Conservation (phyloP, 306 rosid genomes). For the Sicyos baderoa region DNA sequence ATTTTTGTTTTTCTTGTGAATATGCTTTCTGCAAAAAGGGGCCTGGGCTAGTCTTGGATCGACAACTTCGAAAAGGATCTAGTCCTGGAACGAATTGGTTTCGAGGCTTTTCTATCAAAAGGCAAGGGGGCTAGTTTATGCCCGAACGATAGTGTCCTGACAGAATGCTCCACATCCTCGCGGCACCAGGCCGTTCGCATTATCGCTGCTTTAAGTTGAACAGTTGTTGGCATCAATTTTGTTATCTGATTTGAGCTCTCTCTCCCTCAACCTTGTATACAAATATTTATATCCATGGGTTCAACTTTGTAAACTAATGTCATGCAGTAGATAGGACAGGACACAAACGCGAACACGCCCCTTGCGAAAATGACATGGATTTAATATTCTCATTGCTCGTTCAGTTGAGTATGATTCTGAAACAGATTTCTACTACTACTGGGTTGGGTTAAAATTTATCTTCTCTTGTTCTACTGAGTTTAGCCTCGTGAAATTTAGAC, state of each 20-base stretch:
- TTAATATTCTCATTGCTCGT: no score
- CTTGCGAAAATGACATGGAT: no score
- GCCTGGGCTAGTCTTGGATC: slow-evolving; percentile 21
- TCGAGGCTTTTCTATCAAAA: neutral
- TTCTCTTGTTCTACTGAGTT: no score
- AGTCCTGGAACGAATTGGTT: slow-evolving; percentile 25
- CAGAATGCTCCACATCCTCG: no score
- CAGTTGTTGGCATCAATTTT: slow-evolving; percentile 42
- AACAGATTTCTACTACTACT: no score
- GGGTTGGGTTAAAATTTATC: no score
- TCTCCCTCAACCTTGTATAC: slow-evolving; percentile 12
- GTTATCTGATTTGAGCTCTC: slow-evolving; percentile 28
- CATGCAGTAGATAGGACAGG: neutral
- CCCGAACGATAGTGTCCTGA: slow-evolving; percentile 42
- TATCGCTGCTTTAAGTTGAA: slow-evolving; percentile 36
- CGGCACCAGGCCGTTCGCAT: neutral
- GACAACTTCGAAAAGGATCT: slow-evolving; percentile 17
- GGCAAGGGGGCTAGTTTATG: slow-evolving; percentile 29
- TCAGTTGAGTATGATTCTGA: no score
- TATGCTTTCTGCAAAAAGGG: slow-evolving; percentile 36
- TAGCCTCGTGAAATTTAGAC: no score
- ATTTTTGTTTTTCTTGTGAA: slow-evolving; percentile 27
- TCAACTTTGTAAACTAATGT: slow-evolving; percentile 18
- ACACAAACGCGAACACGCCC: no score
- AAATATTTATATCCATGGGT: slow-evolving; percentile 14